phyloP scores from a whole-genome alignment of 768 basidiomycete genomes.

The Leccinum uliginosum region DNA sequence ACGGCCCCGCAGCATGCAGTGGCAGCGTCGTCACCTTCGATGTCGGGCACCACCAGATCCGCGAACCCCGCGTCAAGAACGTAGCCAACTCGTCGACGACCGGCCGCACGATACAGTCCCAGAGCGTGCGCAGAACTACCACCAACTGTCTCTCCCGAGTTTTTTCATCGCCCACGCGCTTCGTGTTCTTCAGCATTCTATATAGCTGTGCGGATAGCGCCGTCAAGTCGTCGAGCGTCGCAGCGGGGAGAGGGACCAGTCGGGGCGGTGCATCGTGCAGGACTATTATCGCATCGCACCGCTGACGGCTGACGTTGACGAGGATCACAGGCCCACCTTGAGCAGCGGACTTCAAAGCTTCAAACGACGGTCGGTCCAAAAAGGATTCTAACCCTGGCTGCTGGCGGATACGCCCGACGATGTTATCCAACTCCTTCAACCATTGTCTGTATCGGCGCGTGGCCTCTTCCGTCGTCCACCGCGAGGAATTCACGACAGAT shows the following conservation, averaged over 20 bases:
- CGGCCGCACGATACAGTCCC: conserved; percentile 22
- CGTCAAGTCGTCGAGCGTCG: conserved; percentile 11
- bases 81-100: conserved; percentile 12
- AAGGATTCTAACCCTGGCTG: conserved; percentile 30
- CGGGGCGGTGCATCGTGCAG: conserved; percentile 15
- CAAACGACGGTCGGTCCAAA: conserved; percentile 21
- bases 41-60: conserved; percentile 35
- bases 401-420: conserved; percentile 20
- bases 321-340: conserved; percentile 34
- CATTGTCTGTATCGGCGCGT: conserved; percentile 13
- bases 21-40: conserved; percentile 29
- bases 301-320: conserved; percentile 28
- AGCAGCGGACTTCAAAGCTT: conserved; percentile 17
- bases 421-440: conserved; percentile 16
- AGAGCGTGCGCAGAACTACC: conserved; percentile 18
- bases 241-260: conserved; percentile 16
- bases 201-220: neutral
- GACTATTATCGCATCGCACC: conserved; percentile 40
- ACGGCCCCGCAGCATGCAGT: conserved; percentile 31
- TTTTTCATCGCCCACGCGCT: conserved; percentile 19
- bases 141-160: conserved; percentile 14
- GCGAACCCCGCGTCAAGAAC: conserved; percentile 18
- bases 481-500: neutral
- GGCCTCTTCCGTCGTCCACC: conserved; percentile 11
- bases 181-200: neutral